A percentile compares a stretch with the other conserved stretches of the same genome.
phyloP scores from a whole-genome alignment of 2,329 filamentous ascomycete species.

The Stenocarpella maydis region DNA sequence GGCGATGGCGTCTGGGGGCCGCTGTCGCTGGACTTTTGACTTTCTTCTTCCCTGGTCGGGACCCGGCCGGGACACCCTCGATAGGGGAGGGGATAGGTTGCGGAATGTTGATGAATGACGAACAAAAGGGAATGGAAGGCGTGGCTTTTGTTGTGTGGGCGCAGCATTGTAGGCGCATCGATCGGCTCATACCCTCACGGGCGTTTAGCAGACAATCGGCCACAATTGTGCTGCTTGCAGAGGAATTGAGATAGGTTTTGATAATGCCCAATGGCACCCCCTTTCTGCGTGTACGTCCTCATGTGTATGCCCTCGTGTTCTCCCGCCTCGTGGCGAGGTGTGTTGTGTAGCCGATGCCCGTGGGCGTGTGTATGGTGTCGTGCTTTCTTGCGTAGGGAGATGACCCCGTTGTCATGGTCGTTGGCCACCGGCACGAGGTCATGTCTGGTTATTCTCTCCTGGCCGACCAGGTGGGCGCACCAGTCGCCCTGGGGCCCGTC shows the following conservation, averaged over 20 bases:
- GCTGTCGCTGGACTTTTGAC: not conserved
- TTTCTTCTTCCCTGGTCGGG: not conserved
- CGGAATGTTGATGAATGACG: slow-evolving; percentile 15
- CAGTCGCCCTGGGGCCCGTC: not conserved
- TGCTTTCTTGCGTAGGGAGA: not conserved
- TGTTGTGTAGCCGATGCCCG: not conserved
- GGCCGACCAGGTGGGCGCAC: not conserved
- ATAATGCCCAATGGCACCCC: not conserved
- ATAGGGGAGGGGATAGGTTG: not conserved
- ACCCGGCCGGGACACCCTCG: too few species aligned
- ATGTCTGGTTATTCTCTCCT: not conserved
- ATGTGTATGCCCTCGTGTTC: not conserved
- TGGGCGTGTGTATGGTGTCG: not conserved
- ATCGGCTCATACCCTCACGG: slow-evolving; percentile 19
- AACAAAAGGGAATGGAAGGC: slow-evolving; percentile 7
- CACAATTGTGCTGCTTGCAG: slow-evolving; percentile 1
- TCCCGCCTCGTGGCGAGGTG: not conserved
- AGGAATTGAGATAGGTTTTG: not conserved
- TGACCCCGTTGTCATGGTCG: not conserved
- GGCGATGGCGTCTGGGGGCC: not conserved
- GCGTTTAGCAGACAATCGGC: slow-evolving; percentile 6
- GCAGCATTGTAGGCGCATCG: slow-evolving; percentile 21
- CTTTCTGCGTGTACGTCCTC: not conserved
- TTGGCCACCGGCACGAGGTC: not conserved
- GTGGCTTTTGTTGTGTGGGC: slow-evolving; percentile 13